Evolutionary conservation across 2,329 filamentous ascomycete genomes (phyloP), one percentile per base, ranked within the genome.

Genomic region (Knoxdaviesia proteae): DNA sequence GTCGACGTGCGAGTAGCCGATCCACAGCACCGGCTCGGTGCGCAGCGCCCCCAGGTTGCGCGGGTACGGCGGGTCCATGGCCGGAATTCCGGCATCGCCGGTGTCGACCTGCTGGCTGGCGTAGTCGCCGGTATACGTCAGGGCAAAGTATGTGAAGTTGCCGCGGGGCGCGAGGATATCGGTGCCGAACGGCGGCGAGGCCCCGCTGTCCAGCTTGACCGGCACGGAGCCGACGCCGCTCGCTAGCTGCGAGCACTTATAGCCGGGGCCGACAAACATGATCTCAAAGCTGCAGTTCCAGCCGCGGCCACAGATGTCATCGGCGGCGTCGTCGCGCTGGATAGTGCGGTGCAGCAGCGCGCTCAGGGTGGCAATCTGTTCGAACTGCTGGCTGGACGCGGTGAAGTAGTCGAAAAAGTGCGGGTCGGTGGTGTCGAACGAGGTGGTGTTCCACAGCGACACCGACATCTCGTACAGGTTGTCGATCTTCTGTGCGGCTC

Each of bases 261-360:
- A 61, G 3, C 57, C 59, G 1, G 58, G 58, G 3, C 48, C 58
- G 6, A 48, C 51, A 40, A 61, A 61, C 20, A 51, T 48, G 42
- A 58, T 46, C 1, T 44, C 50, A 44, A 56, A 60, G 1, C 54
- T 53, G 39, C 58, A 61, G 40, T 61, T 60, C 50, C 53, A 58
- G 7, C 56, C 53, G 0, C 44, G 30, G 36, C 57, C 53, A 40
- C 56, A 58, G 3, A 59, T 55, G 35, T 54, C 48, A n/a, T 52
- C 47, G 8, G 55, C 51, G 6, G 55, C 57, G 38, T 49, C 47
- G 1, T 45, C 48, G 20, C 50, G 47, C 9, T 36, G 39, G 33
- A 56, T 46, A 5, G 52, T 48, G 32, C 49, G 46, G n/a, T 51
- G 46, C n/a, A 47, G 50, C 20, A 48, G 54, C 5, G 49, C 47